These are phyloP conservation scores for Jackrogersella multiformis DNA, from an alignment of 495 filamentous ascomycete genomes.

Conservation along the genomic window DNA sequence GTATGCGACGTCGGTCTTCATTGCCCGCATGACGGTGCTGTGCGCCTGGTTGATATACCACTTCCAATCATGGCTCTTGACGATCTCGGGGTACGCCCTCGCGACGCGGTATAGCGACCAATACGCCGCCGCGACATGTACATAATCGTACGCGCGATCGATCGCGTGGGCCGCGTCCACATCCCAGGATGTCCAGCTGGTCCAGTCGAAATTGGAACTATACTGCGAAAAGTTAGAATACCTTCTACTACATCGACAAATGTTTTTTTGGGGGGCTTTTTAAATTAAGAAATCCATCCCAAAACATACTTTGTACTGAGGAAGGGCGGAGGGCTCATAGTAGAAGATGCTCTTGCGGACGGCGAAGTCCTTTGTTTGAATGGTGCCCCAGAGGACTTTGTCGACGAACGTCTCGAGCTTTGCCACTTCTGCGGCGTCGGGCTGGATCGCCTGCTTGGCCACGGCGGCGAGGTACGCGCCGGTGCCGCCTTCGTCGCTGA, in stretches of 20 bases:
- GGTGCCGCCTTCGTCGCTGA: slow-evolving; percentile 62
- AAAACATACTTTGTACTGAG: too few relatives aligned
- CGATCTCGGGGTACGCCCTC: slow-evolving; percentile 51
- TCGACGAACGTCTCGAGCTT: slow-evolving; percentile 59
- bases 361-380: slow-evolving; percentile 53
- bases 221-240: too few relatives aligned
- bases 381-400: slow-evolving; percentile 52
- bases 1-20: slow-evolving; percentile 45
- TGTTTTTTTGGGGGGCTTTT: too few relatives aligned
- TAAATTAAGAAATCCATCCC: too few relatives aligned
- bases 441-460: slow-evolving; percentile 59
- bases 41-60: slow-evolving; percentile 63
- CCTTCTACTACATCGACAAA: too few relatives aligned
- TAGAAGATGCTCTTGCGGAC: slow-evolving; percentile 63
- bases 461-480: slow-evolving; percentile 56
- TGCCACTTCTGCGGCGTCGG: slow-evolving; percentile 53
- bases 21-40: slow-evolving; percentile 44
- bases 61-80: slow-evolving; percentile 48
- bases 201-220: slow-evolving; percentile 50
- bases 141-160: slow-evolving; percentile 62
- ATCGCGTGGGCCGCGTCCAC: slow-evolving; percentile 50
- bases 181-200: slow-evolving; percentile 55
- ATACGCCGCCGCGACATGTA: slow-evolving; percentile 59
- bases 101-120: slow-evolving; percentile 63
- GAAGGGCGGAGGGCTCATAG: slow-evolving; percentile 53